phyloP scores from a whole-genome alignment of 352 stramenopile genomes.

The Peronospora belbahrii region DNA sequence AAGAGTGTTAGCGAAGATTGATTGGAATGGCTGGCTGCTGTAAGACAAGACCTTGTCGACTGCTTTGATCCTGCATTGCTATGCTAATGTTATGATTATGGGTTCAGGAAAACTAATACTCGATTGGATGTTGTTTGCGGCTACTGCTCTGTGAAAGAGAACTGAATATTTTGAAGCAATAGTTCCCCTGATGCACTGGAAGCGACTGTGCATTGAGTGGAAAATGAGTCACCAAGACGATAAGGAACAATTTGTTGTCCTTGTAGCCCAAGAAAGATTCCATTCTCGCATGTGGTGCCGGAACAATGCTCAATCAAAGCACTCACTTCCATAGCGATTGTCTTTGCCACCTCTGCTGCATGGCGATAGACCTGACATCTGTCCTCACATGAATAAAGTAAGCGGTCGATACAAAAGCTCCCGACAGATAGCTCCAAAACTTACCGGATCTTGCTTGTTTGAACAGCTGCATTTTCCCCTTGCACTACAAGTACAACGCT shows the following conservation, averaged over 20 bases:
- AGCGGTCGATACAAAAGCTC: background rate
- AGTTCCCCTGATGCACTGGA: conserved; percentile 17
- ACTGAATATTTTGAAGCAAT: conserved; percentile 37
- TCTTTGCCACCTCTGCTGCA: background rate
- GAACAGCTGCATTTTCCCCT: background rate
- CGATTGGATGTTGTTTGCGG: conserved; percentile 9
- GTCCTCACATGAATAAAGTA: conserved; percentile 8
- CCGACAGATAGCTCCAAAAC: background rate
- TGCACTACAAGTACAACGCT: conserved; percentile 19
- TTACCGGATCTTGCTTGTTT: conserved; percentile 32
- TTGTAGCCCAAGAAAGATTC: conserved; percentile 41
- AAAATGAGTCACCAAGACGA: conserved; percentile 29
- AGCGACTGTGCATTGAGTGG: conserved; percentile 27
- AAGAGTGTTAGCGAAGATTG: conserved; percentile 24
- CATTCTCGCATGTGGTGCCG: conserved; percentile 24
- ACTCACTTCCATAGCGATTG: conserved; percentile 29
- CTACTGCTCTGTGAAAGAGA: conserved; percentile 31
- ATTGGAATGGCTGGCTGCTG: conserved; percentile 46
- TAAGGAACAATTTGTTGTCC: conserved; percentile 30
- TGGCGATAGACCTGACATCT: conserved; percentile 39
- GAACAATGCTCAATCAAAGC: conserved; percentile 34
- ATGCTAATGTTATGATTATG: no score
- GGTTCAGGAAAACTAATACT: conserved; percentile 3
- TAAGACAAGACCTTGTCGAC: conserved; percentile 57
- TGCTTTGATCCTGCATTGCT: conserved; percentile 49